Conservation (phyloP, 2,329 filamentous ascomycete genomes). For the Fusarium hostae region DNA sequence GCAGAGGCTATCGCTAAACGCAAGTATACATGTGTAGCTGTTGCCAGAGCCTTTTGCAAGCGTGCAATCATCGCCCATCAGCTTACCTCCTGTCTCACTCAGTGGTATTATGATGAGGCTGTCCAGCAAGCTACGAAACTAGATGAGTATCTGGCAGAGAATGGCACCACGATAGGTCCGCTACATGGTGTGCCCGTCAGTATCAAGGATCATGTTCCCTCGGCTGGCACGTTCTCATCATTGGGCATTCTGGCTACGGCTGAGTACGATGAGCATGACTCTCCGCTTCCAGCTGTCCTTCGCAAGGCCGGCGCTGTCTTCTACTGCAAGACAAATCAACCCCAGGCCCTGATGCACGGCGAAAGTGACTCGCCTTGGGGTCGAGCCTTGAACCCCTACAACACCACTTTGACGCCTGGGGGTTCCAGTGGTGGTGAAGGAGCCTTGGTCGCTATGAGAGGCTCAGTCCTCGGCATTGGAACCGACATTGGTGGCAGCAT, state of each 20-base stretch:
- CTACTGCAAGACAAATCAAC: not conserved
- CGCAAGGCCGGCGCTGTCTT: not conserved
- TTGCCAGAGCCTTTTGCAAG: not conserved
- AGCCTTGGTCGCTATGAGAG: not conserved
- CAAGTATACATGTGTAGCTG: not conserved
- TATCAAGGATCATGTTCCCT: not conserved
- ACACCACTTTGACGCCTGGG: not conserved
- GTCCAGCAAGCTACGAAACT: not conserved
- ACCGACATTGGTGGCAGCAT: not conserved
- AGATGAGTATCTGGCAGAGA: not conserved
- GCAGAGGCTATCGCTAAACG: not conserved
- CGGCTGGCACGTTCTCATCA: not conserved
- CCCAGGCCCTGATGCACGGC: not conserved
- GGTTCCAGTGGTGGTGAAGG: not conserved
- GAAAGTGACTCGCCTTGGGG: not conserved
- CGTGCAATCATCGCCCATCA: not conserved
- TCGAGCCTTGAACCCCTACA: not conserved
- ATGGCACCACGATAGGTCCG: not conserved
- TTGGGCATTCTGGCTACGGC: not conserved
- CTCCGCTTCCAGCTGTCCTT: not conserved
- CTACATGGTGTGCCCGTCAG: not conserved
- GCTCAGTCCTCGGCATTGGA: not conserved
- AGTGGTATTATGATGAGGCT: not conserved
- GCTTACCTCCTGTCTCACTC: not conserved
- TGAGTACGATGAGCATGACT: not conserved